These are phyloP conservation scores for Cephaloascus fragrans DNA, from an alignment of 805 yeast species.

Conservation along the genomic window DNA sequence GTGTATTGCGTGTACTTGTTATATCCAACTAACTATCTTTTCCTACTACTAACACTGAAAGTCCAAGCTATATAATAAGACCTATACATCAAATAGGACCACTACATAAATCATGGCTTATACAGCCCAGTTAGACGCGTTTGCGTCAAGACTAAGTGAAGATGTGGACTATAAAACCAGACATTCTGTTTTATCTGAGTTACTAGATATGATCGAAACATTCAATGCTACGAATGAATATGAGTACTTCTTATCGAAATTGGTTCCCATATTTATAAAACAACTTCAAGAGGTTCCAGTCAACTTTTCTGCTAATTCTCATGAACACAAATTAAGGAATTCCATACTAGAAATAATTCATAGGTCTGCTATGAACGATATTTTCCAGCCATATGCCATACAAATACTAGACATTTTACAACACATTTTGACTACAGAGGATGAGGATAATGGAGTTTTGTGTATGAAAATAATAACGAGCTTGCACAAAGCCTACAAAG, in stretches of 20 bases:
- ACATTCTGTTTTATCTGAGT: slow-evolving; percentile 66
- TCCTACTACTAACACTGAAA: too few relatives aligned
- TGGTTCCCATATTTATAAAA: slow-evolving; percentile 61
- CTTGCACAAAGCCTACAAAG: slow-evolving; percentile 77
- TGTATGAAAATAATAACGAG: slow-evolving; percentile 83
- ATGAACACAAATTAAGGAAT: slow-evolving; percentile 72
- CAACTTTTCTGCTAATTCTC: slow-evolving; percentile 54
- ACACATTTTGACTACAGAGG: slow-evolving; percentile 58
- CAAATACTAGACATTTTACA: slow-evolving; percentile 52
- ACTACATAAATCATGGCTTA: slow-evolving; percentile 30
- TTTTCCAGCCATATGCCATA: slow-evolving; percentile 61
- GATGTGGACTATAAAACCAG: slow-evolving; percentile 48
- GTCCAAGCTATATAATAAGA: too few relatives aligned
- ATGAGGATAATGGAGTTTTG: slow-evolving; percentile 91
- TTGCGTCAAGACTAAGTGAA: slow-evolving; percentile 54
- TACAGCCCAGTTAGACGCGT: slow-evolving; percentile 53
- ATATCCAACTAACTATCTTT: neutral
- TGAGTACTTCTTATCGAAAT: slow-evolving; percentile 57
- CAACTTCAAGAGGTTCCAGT: slow-evolving; percentile 61
- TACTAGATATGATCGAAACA: slow-evolving; percentile 79
- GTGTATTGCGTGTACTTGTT: neutral
- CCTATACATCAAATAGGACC: too few relatives aligned
- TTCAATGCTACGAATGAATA: slow-evolving; percentile 77
- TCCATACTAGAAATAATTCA: slow-evolving; percentile 71
- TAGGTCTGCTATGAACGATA: slow-evolving; percentile 74